Evolutionary conservation across 148 eudicot species (phyloP), one percentile per base, ranked within the genome.

Genomic region (Persicaria tinctoria): DNA sequence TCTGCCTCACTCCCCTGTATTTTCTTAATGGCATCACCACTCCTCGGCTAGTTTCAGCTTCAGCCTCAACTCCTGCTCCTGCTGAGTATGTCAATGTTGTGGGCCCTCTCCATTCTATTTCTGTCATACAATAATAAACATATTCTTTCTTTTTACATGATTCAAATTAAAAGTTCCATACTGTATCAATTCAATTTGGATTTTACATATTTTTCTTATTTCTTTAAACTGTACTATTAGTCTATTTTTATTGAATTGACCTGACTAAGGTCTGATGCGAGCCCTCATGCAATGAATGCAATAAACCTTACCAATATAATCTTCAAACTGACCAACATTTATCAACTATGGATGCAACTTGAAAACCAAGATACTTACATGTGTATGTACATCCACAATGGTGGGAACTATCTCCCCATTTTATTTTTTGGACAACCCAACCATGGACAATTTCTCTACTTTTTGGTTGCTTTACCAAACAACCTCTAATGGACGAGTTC

Each of bases 1-100:
- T 80, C 76, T 83, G 91, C 66, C 97, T 83, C 38, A 91, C 97
- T 70, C 97, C 97, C 64, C 97, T 86, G 78, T 91, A 91, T 81
- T 82, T 89, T 51, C 97, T 83, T 53, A 79, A 82, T n/a, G 41
- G 41, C 2, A 32, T 3, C 41, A 32, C 41, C 41, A 32, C 41
- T 32, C 41, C 41, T 32, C 41, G 41, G 41, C 41, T 32, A 32
- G 41, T 32, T 32, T 32, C 41, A 32, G 41, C 41, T 32, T 14
- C 41, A 17, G 72, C 41, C 47, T 5, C 56, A 11, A 48, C 10
- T 41, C 3, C 4, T 44, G n/a, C 45, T 66, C 13, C 45, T 68
- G 72, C 38, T 23, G 45, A 45, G 50, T 14, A 20, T 69, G 72
- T 69, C 1, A 12, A 69, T 46, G 72, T 14, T 62, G 27, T 23